Evolutionary conservation across 257 asterid genomes (phyloP), one percentile per base, ranked within the genome.

Genomic region (Vinca minor): DNA sequence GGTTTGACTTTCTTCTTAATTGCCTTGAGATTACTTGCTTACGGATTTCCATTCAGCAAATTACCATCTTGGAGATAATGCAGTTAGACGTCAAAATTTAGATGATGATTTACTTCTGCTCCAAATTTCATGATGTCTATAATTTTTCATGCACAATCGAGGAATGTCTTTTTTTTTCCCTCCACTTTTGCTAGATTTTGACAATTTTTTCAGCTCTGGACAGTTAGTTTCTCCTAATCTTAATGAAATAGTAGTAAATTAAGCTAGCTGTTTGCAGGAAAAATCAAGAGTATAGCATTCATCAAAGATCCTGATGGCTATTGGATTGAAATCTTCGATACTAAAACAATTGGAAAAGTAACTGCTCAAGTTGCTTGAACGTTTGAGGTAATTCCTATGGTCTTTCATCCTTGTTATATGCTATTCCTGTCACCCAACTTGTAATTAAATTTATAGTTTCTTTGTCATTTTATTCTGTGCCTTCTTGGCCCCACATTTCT

Each of bases 251-350:
- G 50, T 71, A 12, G 65, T 54, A 56, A 55, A 56, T 35, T 36
- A 42, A 54, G 61, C 59, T 59, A 23, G 41, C 25, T 42, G 17
- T n/a, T 75, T 75, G 69, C 83, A 87, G 97, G 95, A 67, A 91
- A 76, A 73, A 77, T 90, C 54, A 85, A 84, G 80, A 87, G 83
- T 39, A 69, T 87, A 65, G 94, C 95, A 21, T 87, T 91, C 80
- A 74, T 91, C 62, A 83, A 85, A 79, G 96, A 91, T 78, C 97
- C 97, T 9, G 96, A 91, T 77, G 96, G 97, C 74, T 91, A 91
- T 79, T 85, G 96, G 97, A 85, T 91, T 52, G 97, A 91, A 82
- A 80, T 85, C 69, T 87, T 87, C 15, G 96, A 91, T 78, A 74
- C 86, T 32, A 70, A 48, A 32, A 50, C 66, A 1, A 75, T 91